phyloP scores from a whole-genome alignment of 257 asterid species.

The Salvia miltiorrhiza region DNA sequence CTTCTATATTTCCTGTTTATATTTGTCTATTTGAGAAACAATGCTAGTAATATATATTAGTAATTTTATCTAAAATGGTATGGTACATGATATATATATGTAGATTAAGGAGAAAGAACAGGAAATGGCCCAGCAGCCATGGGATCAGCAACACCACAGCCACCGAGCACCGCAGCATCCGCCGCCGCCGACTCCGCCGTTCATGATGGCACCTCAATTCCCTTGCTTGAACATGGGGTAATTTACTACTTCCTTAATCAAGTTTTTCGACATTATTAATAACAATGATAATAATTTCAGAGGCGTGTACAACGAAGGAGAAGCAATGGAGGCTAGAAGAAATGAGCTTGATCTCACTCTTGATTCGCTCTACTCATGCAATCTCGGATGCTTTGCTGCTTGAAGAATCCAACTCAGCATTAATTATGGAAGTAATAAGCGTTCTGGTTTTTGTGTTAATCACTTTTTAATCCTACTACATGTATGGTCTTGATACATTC shows the following conservation, averaged over 20 bases:
- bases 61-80: too few relatives aligned
- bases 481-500: background rate
- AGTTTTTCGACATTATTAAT: too few relatives aligned
- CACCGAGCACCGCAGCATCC: background rate
- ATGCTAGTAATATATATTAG: too few relatives aligned
- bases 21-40: too few relatives aligned
- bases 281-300: conserved; percentile 19
- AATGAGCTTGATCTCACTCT: conserved; percentile 78
- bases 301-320: conserved; percentile 41
- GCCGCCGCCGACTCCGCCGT: conserved; percentile 31
- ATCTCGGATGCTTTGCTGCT: conserved; percentile 72
- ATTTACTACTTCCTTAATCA: background rate
- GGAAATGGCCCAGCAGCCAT: conserved; percentile 42
- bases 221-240: conserved; percentile 62
- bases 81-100: background rate
- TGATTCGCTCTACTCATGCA: conserved; percentile 75
- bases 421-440: background rate
- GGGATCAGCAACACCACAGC: conserved; percentile 56
- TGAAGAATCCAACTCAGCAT: background rate
- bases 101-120: conserved; percentile 74
- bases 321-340: conserved; percentile 49
- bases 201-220: conserved; percentile 40
- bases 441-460: background rate
- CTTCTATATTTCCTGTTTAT: too few relatives aligned
- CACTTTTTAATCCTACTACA: background rate